Evolutionary conservation across 2,329 filamentous ascomycete genomes (phyloP), one percentile per base, ranked within the genome.

Genomic region (Fonsecaea monophora): DNA sequence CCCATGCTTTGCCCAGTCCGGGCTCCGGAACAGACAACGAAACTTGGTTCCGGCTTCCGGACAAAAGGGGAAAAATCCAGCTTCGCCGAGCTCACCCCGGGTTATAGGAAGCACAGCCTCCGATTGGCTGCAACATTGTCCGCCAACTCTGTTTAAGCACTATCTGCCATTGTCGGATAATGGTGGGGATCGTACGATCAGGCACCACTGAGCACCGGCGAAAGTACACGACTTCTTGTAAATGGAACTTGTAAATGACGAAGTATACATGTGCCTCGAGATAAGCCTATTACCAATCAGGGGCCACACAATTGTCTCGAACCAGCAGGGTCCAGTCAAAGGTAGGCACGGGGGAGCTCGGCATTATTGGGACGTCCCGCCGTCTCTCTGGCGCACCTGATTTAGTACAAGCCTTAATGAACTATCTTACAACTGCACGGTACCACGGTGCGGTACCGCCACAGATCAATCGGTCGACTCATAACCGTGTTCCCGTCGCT

Each of bases 21-120:
- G 25, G 25, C 25, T 5, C 30, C 30, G 45, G 45, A 50, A 50
- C 45, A 50, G 45, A 50, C 45, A 21, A 15, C 30, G n/a, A 50
- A 50, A 50, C n/a, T 53, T 21, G 18, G 18, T 53, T 53, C 48
- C 48, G 48, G 48, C 48, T 53, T 53, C 48, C 48, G 48, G 7
- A 3, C 48, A 12, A 53, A 53, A 53, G 18, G 48, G 13, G 48
- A 53, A 53, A 53, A 15, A 1, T 50, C 10, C 45, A n/a, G n/a
- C 45, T 15, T 13, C 9, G n/a, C 45, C 45, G n/a, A 30, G 9
- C n/a, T 10, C 4, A 8, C 45, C 45, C 45, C 10, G 45, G 13
- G 9, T 12, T n/a, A 1, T 50, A 21, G 3, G n/a, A 15, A 50
- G 21, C 45, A 3, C 45, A 50, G 45, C 45, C 7, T 50, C 45